Conservation (phyloP, 495 filamentous ascomycete species). For the Glarea lozoyensis region DNA sequence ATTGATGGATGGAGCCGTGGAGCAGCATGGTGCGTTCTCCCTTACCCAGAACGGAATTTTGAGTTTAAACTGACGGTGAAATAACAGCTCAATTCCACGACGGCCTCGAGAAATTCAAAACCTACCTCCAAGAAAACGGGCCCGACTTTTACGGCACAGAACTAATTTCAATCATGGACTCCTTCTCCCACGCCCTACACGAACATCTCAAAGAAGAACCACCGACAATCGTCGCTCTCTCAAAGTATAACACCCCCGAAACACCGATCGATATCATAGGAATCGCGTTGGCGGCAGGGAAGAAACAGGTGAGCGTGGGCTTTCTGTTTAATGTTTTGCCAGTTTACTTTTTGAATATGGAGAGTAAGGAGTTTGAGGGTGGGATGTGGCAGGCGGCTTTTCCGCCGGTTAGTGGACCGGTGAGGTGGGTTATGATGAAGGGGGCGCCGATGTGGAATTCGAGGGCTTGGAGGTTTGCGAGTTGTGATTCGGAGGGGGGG, state of each 20-base stretch:
- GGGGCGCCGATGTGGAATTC: slow-evolving; percentile 6
- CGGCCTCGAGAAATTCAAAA: slow-evolving; percentile 22
- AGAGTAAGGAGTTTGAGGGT: slow-evolving; percentile 28
- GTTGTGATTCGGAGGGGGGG: slow-evolving; percentile 26
- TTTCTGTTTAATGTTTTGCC: slow-evolving; percentile 13
- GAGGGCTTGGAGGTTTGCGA: slow-evolving; percentile 29
- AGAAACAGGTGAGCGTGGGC: slow-evolving; percentile 1
- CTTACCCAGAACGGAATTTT: neutral
- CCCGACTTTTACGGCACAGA: slow-evolving; percentile 17
- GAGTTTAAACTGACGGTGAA: neutral
- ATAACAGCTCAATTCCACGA: slow-evolving; percentile 23
- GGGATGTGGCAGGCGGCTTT: slow-evolving; percentile 20
- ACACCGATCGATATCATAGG: slow-evolving; percentile 2
- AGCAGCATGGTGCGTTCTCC: slow-evolving; percentile 16
- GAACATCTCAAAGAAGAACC: slow-evolving; percentile 32
- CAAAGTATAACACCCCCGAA: slow-evolving; percentile 7
- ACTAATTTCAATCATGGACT: slow-evolving; percentile 29
- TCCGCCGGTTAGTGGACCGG: neutral
- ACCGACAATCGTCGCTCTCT: slow-evolving; percentile 18
- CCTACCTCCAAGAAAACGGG: slow-evolving; percentile 10
- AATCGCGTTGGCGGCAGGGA: slow-evolving; percentile 3
- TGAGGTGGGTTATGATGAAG: slow-evolving; percentile 7
- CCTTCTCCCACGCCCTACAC: slow-evolving; percentile 26
- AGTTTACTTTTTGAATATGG: slow-evolving; percentile 28
- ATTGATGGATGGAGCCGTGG: slow-evolving; percentile 16